These are phyloP conservation scores for Priceomyces melissophilus DNA, from an alignment of 805 yeast genomes.

Conservation along the genomic window DNA sequence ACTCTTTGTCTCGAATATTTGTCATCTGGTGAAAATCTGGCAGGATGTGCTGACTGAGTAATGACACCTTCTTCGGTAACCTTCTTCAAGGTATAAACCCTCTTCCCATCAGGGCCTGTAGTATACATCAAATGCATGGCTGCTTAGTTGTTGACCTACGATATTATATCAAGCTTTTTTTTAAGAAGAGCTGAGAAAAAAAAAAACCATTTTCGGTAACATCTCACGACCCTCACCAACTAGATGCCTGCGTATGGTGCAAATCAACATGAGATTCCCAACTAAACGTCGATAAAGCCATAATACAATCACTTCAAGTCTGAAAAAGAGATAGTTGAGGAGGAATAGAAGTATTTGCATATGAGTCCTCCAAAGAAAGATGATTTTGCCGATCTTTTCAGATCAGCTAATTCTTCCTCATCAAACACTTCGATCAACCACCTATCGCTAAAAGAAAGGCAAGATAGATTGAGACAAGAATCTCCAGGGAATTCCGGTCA, in stretches of 20 bases:
- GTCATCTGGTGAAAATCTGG: slow-evolving; percentile 99
- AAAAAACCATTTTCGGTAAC: slow-evolving; percentile 1
- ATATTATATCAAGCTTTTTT: not conserved
- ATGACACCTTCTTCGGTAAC: slow-evolving; percentile 81
- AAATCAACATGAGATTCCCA: not conserved
- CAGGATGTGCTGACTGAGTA: slow-evolving; percentile 99
- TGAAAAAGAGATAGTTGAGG: not conserved
- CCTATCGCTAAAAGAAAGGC: slow-evolving; percentile 24
- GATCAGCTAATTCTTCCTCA: slow-evolving; percentile 22
- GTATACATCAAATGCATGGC: slow-evolving; percentile 99
- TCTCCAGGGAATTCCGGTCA: slow-evolving; percentile 3
- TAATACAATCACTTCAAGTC: not conserved
- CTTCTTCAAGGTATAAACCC: slow-evolving; percentile 89
- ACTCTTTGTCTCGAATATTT: slow-evolving; percentile 99
- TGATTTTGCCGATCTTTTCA: slow-evolving; percentile 44
- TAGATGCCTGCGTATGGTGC: not conserved
- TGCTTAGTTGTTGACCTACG: slow-evolving; percentile 6
- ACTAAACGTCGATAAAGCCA: not conserved
- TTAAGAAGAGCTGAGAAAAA: slow-evolving; percentile 1
- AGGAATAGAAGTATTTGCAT: not conserved
- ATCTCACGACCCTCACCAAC: slow-evolving; percentile 1
- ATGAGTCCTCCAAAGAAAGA: slow-evolving; percentile 41
- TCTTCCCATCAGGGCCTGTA: slow-evolving; percentile 88
- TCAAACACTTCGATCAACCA: slow-evolving; percentile 9
- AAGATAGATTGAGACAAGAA: slow-evolving; percentile 12